phyloP scores from a whole-genome alignment of 164 flowering plant genomes.

The Pachysandra terminalis region DNA sequence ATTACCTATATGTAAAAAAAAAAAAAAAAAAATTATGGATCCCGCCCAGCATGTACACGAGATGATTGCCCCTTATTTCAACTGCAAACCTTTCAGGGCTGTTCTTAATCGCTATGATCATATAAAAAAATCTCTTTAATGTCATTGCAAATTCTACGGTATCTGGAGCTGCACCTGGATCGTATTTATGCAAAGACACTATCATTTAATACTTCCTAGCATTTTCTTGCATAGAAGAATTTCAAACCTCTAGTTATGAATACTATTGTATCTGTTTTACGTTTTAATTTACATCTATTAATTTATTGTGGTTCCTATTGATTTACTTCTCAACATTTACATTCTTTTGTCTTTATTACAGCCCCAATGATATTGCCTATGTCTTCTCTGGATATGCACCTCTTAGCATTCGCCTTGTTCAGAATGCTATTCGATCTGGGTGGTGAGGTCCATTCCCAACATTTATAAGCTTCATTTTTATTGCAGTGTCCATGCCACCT shows the following conservation, averaged over 20 bases:
- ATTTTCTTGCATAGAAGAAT: not conserved
- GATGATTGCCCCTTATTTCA: no score
- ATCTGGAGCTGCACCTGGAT: not conserved
- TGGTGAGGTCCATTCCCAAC: conserved; percentile 60
- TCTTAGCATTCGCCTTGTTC: conserved; percentile 91
- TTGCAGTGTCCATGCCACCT: not conserved
- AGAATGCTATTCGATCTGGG: conserved; percentile 93
- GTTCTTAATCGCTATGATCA: no score
- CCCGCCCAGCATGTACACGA: no score
- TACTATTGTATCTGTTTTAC: not conserved
- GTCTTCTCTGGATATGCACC: conserved; percentile 99
- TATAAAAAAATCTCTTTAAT: no score
- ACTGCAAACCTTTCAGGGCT: no score
- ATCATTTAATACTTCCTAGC: not conserved
- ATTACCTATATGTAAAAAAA: no score
- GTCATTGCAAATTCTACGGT: not conserved
- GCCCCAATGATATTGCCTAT: conserved; percentile 89
- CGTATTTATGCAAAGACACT: not conserved
- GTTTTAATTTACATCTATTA: not conserved
- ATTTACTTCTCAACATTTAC: not conserved
- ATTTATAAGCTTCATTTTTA: not conserved
- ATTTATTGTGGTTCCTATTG: not conserved
- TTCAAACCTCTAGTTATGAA: not conserved
- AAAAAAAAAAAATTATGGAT: no score
- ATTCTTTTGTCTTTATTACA: conserved; percentile 26